Evolutionary conservation across 1,284 basidiomycete species (phyloP), one percentile per base, ranked within the genome.

Genomic region (Kwoniella shivajii): DNA sequence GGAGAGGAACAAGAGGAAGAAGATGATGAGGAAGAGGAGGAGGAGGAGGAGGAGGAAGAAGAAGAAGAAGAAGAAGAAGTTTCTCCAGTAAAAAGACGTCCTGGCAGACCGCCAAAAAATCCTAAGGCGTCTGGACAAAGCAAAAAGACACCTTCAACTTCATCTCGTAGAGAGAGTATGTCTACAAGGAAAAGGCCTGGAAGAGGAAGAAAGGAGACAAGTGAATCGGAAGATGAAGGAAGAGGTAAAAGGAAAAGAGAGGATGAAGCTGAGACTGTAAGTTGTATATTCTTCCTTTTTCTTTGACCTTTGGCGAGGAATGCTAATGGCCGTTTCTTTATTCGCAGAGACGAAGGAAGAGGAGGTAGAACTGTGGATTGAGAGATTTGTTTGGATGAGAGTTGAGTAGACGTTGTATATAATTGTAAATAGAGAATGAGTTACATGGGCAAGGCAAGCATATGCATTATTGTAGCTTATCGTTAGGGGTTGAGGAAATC

Each of bases 181-280:
- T 54, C 44, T 33, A 43, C 41, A 18, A 31, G 37, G 30, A 33
- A 24, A 43, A 42, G 27, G 26, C 16, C 50, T n/a, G 18, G 29
- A 11, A 31, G 27, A 24, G 26, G 30, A 9, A 43, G 36, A 31
- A 42, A 30, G 37, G 50, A 52, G 22, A 49, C 44, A 7, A 52
- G 50, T 45, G 36, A 52, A 16, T 52, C 50, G 31, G 56, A 43
- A 18, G 50, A 57, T 6, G 56, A 56, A 9, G 20, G 18, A 39
- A 57, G 33, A 29, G 31, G 44, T 3, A 48, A 37, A 27, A 36
- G 34, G 26, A 36, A 46, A 26, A 54, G 44, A 27, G 43, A 44
- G n/a, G 42, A 45, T 11, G 43, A 45, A 30, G 44, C 34, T n/a
- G 33, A 39, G 30, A 37, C 20, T 18, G 34, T 44, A 11, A 50